phyloP scores from a whole-genome alignment of 2,329 filamentous ascomycete genomes.

The Ascochyta rabiei region DNA sequence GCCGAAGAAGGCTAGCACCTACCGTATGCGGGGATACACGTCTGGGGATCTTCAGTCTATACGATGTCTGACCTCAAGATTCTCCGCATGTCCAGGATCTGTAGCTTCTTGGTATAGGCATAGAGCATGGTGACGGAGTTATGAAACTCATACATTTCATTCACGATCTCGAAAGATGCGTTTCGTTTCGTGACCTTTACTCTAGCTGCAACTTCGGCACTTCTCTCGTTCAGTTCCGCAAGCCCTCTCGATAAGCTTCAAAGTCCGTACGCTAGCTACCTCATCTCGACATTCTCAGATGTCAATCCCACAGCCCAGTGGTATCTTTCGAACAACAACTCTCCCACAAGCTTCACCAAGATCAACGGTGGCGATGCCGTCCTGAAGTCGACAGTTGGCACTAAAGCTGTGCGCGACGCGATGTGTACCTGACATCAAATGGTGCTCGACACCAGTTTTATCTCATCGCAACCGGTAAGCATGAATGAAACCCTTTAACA shows the following conservation, averaged over 20 bases:
- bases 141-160: neutral
- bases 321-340: conserved; percentile 14
- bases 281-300: conserved; percentile 17
- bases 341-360: conserved; percentile 13
- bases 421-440: conserved; percentile 15
- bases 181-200: neutral
- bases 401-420: conserved; percentile 20
- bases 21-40: neutral
- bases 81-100: neutral
- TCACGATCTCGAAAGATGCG: neutral
- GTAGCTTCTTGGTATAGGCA: neutral
- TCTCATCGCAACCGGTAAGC: conserved; percentile 11
- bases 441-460: conserved; percentile 13
- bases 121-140: neutral
- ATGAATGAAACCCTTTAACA: neutral
- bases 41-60: neutral
- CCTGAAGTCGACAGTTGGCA: conserved; percentile 17
- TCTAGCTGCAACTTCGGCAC: neutral
- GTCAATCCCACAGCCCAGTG: conserved; percentile 12
- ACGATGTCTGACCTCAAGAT: neutral
- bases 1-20: neutral
- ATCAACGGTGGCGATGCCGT: conserved; percentile 17
- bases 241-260: neutral
- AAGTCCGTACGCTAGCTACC: conserved; percentile 9
- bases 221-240: neutral